Evolutionary conservation across 306 rosid species (phyloP).

Genomic region (Abrus precatorius): DNA sequence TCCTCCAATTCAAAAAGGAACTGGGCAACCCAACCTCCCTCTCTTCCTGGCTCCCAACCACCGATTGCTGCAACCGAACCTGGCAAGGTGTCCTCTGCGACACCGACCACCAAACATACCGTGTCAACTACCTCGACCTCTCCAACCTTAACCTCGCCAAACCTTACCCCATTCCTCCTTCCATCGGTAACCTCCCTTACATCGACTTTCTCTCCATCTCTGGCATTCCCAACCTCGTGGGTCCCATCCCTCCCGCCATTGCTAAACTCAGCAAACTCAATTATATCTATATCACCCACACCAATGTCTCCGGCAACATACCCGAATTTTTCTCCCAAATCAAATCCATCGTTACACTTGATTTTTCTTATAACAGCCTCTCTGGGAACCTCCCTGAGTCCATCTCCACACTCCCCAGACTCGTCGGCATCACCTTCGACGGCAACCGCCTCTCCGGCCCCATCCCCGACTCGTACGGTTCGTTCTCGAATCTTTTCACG

Average conservation of each 20-base stretch:
- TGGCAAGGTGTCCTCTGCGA: constrained; percentile 43
- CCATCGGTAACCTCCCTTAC: constrained; percentile 32
- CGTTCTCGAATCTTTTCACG: neutral
- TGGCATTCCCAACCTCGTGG: constrained; percentile 33
- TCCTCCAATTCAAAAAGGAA: constrained; percentile 42
- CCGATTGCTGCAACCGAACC: constrained; percentile 37
- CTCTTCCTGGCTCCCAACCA: constrained; percentile 39
- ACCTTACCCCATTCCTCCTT: constrained; percentile 10
- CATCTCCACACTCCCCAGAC: constrained; percentile 38
- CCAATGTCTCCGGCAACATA: constrained; percentile 34
- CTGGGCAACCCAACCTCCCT: constrained; percentile 43
- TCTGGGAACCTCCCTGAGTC: constrained; percentile 20
- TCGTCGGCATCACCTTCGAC: constrained; percentile 34
- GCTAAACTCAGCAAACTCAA: constrained; percentile 27
- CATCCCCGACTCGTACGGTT: constrained; percentile 45
- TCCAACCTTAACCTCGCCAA: neutral
- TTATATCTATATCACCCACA: neutral
- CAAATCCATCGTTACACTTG: constrained; percentile 26
- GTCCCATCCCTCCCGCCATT: neutral
- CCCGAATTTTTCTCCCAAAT: constrained; percentile 38
- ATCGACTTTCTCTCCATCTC: neutral
- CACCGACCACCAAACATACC: constrained; percentile 41
- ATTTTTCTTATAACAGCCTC: constrained; percentile 39
- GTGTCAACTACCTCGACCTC: constrained; percentile 30
- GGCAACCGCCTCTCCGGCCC: constrained; percentile 38